A percentile compares a stretch with the other conserved stretches of the same genome.
Evolutionary conservation across 768 basidiomycete genomes (phyloP).

Genomic region (Lentinus tigrinus): DNA sequence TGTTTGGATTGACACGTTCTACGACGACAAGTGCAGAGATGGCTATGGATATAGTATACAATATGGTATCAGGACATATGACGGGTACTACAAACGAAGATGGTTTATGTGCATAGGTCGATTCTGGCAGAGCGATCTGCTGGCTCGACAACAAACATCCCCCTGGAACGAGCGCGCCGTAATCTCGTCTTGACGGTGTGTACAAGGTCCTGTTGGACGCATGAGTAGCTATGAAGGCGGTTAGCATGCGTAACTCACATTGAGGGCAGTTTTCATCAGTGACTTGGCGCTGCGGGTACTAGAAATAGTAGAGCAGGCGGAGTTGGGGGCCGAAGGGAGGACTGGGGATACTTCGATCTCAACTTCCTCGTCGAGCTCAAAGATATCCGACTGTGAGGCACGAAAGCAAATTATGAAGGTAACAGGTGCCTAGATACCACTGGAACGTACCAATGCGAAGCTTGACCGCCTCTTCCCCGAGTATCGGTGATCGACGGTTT

Average conservation of each 20-base stretch:
- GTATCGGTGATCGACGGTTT: conserved; percentile 18
- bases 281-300: conserved; percentile 7
- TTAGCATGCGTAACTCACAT: not conserved
- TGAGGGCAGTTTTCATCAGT: conserved; percentile 9
- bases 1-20: not conserved
- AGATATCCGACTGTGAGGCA: conserved; percentile 20
- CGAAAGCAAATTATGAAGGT: not conserved
- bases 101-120: not conserved
- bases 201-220: not conserved
- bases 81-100: not conserved
- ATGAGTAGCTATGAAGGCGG: not conserved
- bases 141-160: conserved; percentile 7
- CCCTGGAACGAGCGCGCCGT: not conserved
- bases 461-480: conserved; percentile 12
- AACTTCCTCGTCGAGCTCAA: conserved; percentile 21
- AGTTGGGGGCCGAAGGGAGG: conserved; percentile 14
- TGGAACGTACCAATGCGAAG: conserved; percentile 18
- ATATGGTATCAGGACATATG: not conserved
- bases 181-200: conserved; percentile 3
- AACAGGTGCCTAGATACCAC: not conserved
- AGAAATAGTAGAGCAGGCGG: conserved; percentile 8
- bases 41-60: not conserved
- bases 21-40: not conserved
- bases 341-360: conserved; percentile 19
- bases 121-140: not conserved